Percentiles rank a stretch among this genome's conserved stretches.
These are phyloP conservation scores for Kazachstania taianensis DNA, from an alignment of 805 yeast genomes.

Conservation along the genomic window DNA sequence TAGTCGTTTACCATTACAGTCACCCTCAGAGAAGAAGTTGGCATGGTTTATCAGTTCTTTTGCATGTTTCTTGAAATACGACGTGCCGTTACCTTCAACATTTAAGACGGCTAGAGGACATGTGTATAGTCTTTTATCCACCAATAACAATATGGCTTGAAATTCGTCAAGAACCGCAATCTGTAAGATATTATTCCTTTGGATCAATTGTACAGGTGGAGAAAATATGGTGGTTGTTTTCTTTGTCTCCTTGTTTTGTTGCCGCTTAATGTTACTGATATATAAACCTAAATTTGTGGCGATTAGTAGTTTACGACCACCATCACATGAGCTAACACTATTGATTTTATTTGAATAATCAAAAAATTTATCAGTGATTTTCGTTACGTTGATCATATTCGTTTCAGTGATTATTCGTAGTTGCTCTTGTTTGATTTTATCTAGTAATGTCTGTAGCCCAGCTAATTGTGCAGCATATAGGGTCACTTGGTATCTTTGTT, in stretches of 20 bases:
- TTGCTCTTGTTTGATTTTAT: conserved; percentile 73
- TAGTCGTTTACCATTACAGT: conserved; percentile 78
- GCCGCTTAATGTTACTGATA: conserved; percentile 55
- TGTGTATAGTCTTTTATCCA: conserved; percentile 73
- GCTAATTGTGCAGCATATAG: conserved; percentile 35
- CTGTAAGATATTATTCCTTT: conserved; percentile 72
- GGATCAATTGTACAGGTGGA: conserved; percentile 66
- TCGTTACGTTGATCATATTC: conserved; percentile 70
- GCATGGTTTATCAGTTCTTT: conserved; percentile 82
- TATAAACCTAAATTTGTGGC: conserved; percentile 91
- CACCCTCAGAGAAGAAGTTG: conserved; percentile 83
- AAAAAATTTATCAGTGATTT: conserved; percentile 66
- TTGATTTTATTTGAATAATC: conserved; percentile 68
- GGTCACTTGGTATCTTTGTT: conserved; percentile 34
- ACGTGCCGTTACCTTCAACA: conserved; percentile 27
- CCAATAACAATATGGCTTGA: conserved; percentile 65
- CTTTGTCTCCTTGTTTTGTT: conserved; percentile 36
- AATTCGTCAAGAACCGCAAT: conserved; percentile 88
- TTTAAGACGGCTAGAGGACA: conserved; percentile 62
- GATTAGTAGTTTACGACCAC: conserved; percentile 80
- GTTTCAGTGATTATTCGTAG: conserved; percentile 56
- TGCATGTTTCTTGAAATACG: conserved; percentile 47
- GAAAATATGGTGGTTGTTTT: conserved; percentile 46
- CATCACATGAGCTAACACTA: conserved; percentile 89
- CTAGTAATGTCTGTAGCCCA: conserved; percentile 71